Evolutionary conservation across 2,329 filamentous ascomycete species (phyloP).

Genomic region (Rhexocercosporidium sp.): DNA sequence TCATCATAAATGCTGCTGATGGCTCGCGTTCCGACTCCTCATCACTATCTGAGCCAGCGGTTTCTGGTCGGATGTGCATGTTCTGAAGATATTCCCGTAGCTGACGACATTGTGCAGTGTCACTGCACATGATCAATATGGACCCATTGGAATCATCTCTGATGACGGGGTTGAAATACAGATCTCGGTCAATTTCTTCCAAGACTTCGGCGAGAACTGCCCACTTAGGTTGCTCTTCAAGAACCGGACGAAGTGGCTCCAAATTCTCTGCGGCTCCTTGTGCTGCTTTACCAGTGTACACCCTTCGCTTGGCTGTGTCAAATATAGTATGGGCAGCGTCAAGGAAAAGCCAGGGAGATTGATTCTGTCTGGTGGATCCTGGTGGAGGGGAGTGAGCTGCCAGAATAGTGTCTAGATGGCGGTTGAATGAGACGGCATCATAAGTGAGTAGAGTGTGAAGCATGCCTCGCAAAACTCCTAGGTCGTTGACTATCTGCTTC

Average conservation of each 20-base stretch:
- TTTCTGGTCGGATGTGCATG: slow-evolving; percentile 73
- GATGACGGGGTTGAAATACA: slow-evolving; percentile 79
- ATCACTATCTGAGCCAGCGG: slow-evolving; percentile 48
- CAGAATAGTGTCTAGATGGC: slow-evolving; percentile 92
- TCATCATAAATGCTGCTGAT: slow-evolving; percentile 88
- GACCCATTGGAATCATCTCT: slow-evolving; percentile 88
- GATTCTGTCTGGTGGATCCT: slow-evolving; percentile 84
- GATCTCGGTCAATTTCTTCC: slow-evolving; percentile 89
- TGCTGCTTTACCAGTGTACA: slow-evolving; percentile 73
- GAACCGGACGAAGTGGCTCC: slow-evolving; percentile 69
- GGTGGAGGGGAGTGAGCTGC: slow-evolving; percentile 88
- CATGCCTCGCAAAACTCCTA: slow-evolving; percentile 82
- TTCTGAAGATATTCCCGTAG: slow-evolving; percentile 89
- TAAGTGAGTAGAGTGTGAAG: slow-evolving; percentile 83
- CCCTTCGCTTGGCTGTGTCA: slow-evolving; percentile 83
- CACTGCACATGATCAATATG: slow-evolving; percentile 94
- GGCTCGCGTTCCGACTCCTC: slow-evolving; percentile 62
- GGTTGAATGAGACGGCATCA: slow-evolving; percentile 89
- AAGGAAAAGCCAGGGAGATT: slow-evolving; percentile 95
- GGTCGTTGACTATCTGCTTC: slow-evolving; percentile 88
- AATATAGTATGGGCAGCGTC: slow-evolving; percentile 96
- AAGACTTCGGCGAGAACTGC: slow-evolving; percentile 84
- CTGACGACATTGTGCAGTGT: slow-evolving; percentile 84
- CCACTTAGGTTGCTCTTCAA: slow-evolving; percentile 98
- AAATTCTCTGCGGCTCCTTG: slow-evolving; percentile 40